A percentile compares a stretch with the other conserved stretches of the same genome.
These are phyloP conservation scores for Bruguiera gymnorhiza DNA, from an alignment of 345 rosid species.

Conservation along the genomic window DNA sequence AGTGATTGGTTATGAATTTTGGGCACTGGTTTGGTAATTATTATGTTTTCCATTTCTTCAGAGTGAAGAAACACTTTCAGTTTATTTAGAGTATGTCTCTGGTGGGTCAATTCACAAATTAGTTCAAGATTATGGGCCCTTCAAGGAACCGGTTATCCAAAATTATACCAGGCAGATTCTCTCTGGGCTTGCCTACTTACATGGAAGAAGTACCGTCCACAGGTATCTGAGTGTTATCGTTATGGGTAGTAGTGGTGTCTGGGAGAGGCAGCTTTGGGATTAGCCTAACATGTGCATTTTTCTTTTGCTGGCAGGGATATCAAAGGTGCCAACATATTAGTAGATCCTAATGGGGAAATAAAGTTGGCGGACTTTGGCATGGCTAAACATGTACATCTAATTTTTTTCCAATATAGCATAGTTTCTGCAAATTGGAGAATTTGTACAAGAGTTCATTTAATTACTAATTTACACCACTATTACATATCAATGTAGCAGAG, in stretches of 20 bases:
- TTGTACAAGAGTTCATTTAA: neutral
- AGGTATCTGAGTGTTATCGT: constrained; percentile 45
- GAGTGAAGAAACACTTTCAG: constrained; percentile 88
- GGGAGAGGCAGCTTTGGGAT: neutral
- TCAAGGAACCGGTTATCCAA: constrained; percentile 89
- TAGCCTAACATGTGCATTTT: constrained; percentile 7
- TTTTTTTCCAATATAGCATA: neutral
- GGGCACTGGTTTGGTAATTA: constrained; percentile 9
- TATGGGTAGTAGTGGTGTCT: neutral
- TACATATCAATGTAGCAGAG: no score
- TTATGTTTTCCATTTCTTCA: constrained; percentile 34
- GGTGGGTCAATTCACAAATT: constrained; percentile 97
- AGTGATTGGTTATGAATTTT: constrained; percentile 3
- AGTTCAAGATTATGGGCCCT: constrained; percentile 89
- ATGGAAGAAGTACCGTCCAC: constrained; percentile 88
- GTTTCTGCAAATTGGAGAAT: constrained; percentile 1
- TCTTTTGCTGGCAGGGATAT: constrained; percentile 63
- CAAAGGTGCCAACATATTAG: constrained; percentile 95
- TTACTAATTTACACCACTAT: neutral
- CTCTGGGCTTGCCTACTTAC: constrained; percentile 88
- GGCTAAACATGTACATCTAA: constrained; percentile 83
- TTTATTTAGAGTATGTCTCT: constrained; percentile 90
- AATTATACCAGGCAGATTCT: constrained; percentile 87
- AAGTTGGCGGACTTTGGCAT: constrained; percentile 97
- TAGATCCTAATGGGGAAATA: constrained; percentile 91